Base-by-base conservation (phyloP, 2,329 filamentous ascomycete species). In the Talaromyces piceae region DNA sequence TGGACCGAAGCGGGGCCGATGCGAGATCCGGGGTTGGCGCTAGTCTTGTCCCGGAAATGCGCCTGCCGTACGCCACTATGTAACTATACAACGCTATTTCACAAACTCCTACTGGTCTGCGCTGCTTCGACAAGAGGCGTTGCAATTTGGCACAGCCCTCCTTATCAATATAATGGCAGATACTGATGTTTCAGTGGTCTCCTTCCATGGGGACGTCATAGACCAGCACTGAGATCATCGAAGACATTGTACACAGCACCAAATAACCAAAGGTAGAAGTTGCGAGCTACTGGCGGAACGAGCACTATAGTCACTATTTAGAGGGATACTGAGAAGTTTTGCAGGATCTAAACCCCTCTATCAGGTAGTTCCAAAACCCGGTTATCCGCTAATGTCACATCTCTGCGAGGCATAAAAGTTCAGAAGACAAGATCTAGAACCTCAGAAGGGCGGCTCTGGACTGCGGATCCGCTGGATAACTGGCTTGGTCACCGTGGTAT, bases 381-480 rank as follows among this genome's bases (percentile, higher is more conserved):
- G 33, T 50, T 67, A 12, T 54, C 67, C 3, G 52, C 56, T 33
- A 63, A 67, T 53, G 65, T 67, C 31, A 61, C 46, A 58, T 25
- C 67, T 60, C 60, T 84, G 82, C 31, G 70, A 73, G n/a, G 68
- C 77, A 45, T 79, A 85, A 57, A 75, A 77, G 22, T 73, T 91
- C n/a, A 27, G 67, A 70, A 2, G 79, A 85, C 49, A 77, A 84
- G 56, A 68, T 81, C 2, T 56, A 54, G 5, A 43, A 57, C 9
- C 41, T 62, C 8, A 44, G 55, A 39, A 62, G 73, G 55, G 77
- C 75, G 7, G 76, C 76, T 3, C 62, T 78, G 82, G 83, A 67
- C 84, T n/a, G 83, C 82, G 1, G 84, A 87, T 56, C 81, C 82
- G 1, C 58, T 81, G 13, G 86, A 86, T 59, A 67, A 78, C 41